Evolutionary conservation across 1,139 yeast species (phyloP).

Genomic region (Lodderomyces parapsilosis): DNA sequence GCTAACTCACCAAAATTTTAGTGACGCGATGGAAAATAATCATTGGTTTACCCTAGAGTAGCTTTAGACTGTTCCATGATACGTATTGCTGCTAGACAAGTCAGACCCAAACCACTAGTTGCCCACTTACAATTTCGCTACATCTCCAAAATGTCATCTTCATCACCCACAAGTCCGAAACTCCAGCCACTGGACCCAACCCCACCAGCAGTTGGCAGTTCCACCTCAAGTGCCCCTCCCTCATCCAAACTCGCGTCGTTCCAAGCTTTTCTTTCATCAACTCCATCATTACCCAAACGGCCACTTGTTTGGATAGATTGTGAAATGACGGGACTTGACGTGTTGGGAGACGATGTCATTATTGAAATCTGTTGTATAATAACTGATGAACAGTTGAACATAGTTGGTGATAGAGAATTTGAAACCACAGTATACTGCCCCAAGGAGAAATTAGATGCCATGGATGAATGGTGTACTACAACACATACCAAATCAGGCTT

Average conservation of each 20-base stretch:
- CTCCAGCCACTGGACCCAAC: not conserved
- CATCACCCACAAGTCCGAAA: not conserved
- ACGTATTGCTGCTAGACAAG: not conserved
- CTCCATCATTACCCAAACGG: slow-evolving; percentile 11
- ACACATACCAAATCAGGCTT: slow-evolving; percentile 83
- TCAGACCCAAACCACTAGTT: not conserved
- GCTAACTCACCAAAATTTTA: not conserved
- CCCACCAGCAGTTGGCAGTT: not conserved
- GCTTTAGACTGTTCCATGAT: not conserved
- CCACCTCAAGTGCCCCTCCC: not conserved
- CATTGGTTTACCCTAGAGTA: too few species aligned
- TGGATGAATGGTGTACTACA: slow-evolving; percentile 83
- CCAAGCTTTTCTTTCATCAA: not conserved
- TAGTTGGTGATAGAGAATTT: slow-evolving; percentile 52
- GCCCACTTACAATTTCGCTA: not conserved
- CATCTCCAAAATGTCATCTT: not conserved
- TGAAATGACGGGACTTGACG: slow-evolving; percentile 90
- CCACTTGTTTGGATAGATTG: slow-evolving; percentile 83
- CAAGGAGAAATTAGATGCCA: slow-evolving; percentile 58
- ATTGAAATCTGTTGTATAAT: slow-evolving; percentile 90
- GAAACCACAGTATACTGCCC: slow-evolving; percentile 81
- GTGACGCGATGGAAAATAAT: not conserved
- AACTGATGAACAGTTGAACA: slow-evolving; percentile 75
- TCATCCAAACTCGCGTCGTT: not conserved
- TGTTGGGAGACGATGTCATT: slow-evolving; percentile 62